Evolutionary conservation across 306 rosid genomes (phyloP), one percentile per base, ranked within the genome.

Genomic region (cucumber (Cucumis sativus)): DNA sequence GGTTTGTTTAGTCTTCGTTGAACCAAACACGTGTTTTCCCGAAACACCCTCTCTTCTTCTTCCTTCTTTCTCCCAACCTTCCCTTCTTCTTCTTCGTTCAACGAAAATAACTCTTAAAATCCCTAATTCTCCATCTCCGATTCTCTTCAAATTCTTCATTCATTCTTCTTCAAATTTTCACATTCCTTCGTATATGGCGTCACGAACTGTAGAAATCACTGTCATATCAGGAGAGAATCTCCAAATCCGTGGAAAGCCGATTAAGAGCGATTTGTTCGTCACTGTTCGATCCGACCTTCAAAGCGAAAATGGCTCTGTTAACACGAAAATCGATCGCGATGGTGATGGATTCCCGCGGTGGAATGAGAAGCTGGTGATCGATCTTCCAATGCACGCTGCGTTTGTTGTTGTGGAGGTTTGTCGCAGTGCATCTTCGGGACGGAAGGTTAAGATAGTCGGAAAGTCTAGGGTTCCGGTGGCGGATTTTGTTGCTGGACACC

Each of bases 181-280:
- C 30, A 28, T 28, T 28, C 30, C 30, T 28, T 28, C 30, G 0
- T 28, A 28, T 28, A 28, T 28, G 30, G 6, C 56, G 21, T 80
- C 91, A 11, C 61, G 84, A 37, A 82, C 74, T 0, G 10, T 93
- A 1, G 96, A 93, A 75, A 55, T 93, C 62, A 91, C 92, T 0
- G 75, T 89, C 17, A 70, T 91, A n/a, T 88, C 96, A 0, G 89
- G 83, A 0, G 96, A 93, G 21, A 82, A 89, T 13, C 86, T 93
- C 1, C 80, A 79, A 25, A 4, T 75, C 30, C 82, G 84, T 33
- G 33, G 72, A 67, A 91, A 78, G 62, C 47, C 76, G 0, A 37
- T 86, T 2, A 87, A 71, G 60, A 89, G 84, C 49, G 82, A 83
- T 25, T 55, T 86, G 45, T 93, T 79, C 14, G 97, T 85, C 25